phyloP scores from a whole-genome alignment of 805 yeast species.

The Jamesozyma jinghongensis region DNA sequence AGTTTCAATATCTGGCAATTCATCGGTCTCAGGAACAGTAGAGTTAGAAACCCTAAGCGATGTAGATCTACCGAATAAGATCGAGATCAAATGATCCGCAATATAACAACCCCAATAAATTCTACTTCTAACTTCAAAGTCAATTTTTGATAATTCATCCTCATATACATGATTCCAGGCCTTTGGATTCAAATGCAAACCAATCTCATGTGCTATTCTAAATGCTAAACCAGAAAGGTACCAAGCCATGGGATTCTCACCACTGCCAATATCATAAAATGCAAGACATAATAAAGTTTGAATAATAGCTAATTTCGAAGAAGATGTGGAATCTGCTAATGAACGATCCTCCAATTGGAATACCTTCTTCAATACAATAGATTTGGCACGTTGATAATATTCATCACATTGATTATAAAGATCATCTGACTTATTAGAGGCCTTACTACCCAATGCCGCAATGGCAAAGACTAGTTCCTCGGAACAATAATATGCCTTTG shows the following conservation, averaged over 20 bases:
- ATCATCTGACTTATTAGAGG: constrained; percentile 28
- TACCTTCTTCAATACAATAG: constrained; percentile 33
- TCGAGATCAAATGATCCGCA: constrained; percentile 50
- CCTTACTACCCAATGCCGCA: constrained; percentile 46
- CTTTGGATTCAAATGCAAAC: constrained; percentile 48
- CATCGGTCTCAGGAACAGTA: constrained; percentile 47
- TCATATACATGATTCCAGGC: constrained; percentile 40
- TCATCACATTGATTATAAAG: constrained; percentile 32
- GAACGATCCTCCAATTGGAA: constrained; percentile 24
- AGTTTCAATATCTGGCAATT: constrained; percentile 45
- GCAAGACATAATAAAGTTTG: constrained; percentile 47
- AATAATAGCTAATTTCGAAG: constrained; percentile 41
- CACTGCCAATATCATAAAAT: constrained; percentile 48
- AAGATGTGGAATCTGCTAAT: constrained; percentile 25
- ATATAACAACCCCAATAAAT: constrained; percentile 56
- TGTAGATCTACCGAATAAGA: constrained; percentile 48
- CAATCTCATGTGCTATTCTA: constrained; percentile 52
- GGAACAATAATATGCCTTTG: constrained; percentile 39
- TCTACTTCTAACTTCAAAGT: constrained; percentile 45
- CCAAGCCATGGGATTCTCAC: constrained; percentile 52
- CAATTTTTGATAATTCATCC: constrained; percentile 35
- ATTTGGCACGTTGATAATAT: constrained; percentile 41
- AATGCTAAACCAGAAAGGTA: constrained; percentile 49
- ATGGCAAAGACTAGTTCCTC: constrained; percentile 42
- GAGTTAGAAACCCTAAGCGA: constrained; percentile 45